Conservation (phyloP, 1,139 yeast genomes). For the Geotrichum macrosporum region DNA sequence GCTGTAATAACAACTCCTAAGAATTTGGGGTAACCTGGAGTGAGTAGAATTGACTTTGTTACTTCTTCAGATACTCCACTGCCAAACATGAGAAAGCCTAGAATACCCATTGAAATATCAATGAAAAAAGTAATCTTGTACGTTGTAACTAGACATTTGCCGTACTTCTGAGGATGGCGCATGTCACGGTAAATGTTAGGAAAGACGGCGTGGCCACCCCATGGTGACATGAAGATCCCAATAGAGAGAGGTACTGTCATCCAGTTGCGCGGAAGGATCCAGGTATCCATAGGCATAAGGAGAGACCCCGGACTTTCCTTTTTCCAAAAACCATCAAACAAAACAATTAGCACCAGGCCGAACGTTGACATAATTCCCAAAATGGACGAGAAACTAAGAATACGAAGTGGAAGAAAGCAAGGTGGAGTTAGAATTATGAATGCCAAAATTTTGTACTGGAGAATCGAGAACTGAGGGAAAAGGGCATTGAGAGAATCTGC, state of each 20-base stretch:
- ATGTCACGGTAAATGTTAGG: conserved; percentile 77
- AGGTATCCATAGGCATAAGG: conserved; percentile 46
- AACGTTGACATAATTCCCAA: conserved; percentile 71
- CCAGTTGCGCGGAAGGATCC: conserved; percentile 49
- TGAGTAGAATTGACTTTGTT: conserved; percentile 67
- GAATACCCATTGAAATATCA: conserved; percentile 69
- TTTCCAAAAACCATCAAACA: conserved; percentile 60
- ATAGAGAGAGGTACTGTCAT: conserved; percentile 54
- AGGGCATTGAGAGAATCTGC: conserved; percentile 74
- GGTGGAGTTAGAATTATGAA: conserved; percentile 60
- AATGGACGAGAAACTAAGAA: conserved; percentile 67
- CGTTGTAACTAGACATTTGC: conserved; percentile 48
- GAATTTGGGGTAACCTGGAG: conserved; percentile 69
- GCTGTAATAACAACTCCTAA: conserved; percentile 60
- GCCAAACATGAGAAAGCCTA: conserved; percentile 91
- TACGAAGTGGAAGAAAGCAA: conserved; percentile 63
- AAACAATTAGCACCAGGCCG: conserved; percentile 54
- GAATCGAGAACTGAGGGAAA: conserved; percentile 49
- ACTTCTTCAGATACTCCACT: conserved; percentile 67
- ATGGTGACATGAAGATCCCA: conserved; percentile 79
- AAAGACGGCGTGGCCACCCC: conserved; percentile 88
- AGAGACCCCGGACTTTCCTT: conserved; percentile 62
- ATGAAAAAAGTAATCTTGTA: conserved; percentile 65
- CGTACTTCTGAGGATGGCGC: conserved; percentile 65
- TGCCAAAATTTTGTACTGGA: conserved; percentile 53